Evolutionary conservation across 2,329 filamentous ascomycete genomes (phyloP).

Genomic region (Xylariaceae sp.): DNA sequence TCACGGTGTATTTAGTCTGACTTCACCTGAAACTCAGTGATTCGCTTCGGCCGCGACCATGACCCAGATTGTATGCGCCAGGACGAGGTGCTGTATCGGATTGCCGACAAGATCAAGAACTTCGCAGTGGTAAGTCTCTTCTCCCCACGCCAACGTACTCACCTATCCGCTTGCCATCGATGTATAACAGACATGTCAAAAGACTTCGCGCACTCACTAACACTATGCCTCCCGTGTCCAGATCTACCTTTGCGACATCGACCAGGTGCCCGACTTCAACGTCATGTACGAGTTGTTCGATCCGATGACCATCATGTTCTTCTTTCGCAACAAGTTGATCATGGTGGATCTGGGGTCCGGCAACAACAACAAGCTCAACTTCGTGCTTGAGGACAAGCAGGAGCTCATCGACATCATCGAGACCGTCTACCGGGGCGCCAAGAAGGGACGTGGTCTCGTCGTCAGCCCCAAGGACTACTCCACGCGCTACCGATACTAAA

Average conservation of each 20-base stretch:
- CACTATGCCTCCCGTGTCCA: not conserved
- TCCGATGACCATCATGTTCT: conserved; percentile 94
- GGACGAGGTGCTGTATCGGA: conserved; percentile 93
- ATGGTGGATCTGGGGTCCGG: conserved; percentile 98
- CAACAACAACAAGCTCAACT: conserved; percentile 98
- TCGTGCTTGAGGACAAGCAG: conserved; percentile 96
- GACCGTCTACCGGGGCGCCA: conserved; percentile 96
- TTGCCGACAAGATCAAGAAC: conserved; percentile 92
- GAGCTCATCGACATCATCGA: conserved; percentile 98
- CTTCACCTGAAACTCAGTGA: conserved; percentile 58
- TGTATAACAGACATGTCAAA: no score
- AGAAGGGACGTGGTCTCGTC: conserved; percentile 95
- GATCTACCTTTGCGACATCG: conserved; percentile 93
- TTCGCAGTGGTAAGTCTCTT: conserved; percentile 65
- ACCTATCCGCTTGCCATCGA: no score
- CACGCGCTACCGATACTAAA: conserved; percentile 40
- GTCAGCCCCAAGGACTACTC: conserved; percentile 85
- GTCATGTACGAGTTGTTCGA: conserved; percentile 95
- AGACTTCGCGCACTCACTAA: not conserved
- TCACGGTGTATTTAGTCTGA: not conserved
- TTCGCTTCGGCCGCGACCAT: conserved; percentile 88
- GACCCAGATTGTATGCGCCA: conserved; percentile 77
- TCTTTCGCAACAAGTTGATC: conserved; percentile 98
- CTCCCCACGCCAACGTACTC: not conserved
- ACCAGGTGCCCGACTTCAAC: conserved; percentile 91